Base-by-base conservation (phyloP, 768 basidiomycete genomes). In the Termitomyces eurrhizus region DNA sequence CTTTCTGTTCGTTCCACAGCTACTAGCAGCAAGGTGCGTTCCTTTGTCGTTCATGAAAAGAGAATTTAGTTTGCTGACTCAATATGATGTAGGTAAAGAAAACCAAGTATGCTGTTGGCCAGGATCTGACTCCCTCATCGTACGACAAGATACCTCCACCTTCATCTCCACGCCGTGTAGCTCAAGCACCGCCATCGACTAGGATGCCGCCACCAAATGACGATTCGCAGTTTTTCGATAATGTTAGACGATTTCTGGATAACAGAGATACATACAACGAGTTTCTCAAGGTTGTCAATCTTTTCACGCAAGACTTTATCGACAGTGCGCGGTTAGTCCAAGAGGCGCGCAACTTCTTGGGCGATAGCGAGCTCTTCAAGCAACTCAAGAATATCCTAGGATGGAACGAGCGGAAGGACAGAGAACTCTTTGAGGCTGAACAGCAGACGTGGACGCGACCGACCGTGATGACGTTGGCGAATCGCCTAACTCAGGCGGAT, bases 271-370 rank as follows among this genome's bases (percentile, higher is more conserved):
- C 86, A 1, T 93, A 90, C 74, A 93, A 95, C 71, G 97, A 98
- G 73, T 98, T 99, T 74, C 77, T 99, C 62, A 97, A 95, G 70
- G 78, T 98, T 49, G 83, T 98, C 65, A 98, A 98, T 72, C 81
- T 99, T 2, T 99, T 95, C 69, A 91, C 93, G 2, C 93, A 96
- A 69, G 93, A 95, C 62, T 86, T 92, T 68, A 96, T 99, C 66
- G 95, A 98, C 67, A 85, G 87, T 2, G 83, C 87, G 29, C 85
- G 89, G 16, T 82, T 98, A 9, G 82, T 98, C 52, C 86, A 90
- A 64, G 90, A 95, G 66, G 86, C 87, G 37, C 78, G 84, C 26
- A 82, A 86, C 61, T 98, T 92, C 71, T 87, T 73, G 73, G 85
- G 85, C 0, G 89, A 93, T 7, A 82, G 84, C 13, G 93, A 95